Evolutionary conservation across 2,329 filamentous ascomycete genomes (phyloP), one percentile per base, ranked within the genome.

Genomic region (Fusarium zealandicum): DNA sequence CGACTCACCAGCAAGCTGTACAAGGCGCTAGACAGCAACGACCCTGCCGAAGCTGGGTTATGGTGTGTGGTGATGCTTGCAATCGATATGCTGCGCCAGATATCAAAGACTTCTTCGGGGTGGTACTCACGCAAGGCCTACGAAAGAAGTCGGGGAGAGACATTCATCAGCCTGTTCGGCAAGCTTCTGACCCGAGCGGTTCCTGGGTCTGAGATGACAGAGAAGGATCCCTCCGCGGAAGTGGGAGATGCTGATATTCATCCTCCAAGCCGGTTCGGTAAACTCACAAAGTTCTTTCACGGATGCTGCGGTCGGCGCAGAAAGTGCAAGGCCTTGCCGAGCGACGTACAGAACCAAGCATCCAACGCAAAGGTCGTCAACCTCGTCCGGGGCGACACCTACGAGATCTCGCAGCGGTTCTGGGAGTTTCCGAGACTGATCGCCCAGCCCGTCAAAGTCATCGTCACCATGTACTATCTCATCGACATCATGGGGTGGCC

Each of bases 311-410:
- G 66, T 2, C 36, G 57, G 3, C 40, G 53, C 12, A 62, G 59
- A 4, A 68, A 65, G 33, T 43, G 50, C 9, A 66, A 46, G 25
- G 3, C 38, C 4, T 8, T 41, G 1, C 8, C n/a, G 1, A 36
- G 35, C 3, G 20, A 43, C 4, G 12, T 33, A 0, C 48, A 85
- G 4, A 73, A 70, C 33, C 83, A 89, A 2, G 91, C 92, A 0
- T 92, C 90, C 0, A 93, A 93, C 74, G 92, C 92, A 7, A 96
- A 96, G 69, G 95, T 96, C 44, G 82, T 96, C 56, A 96, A 96
- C 65, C 75, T 96, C 2, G 90, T 96, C 79, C 87, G 91, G 41
- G 86, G 83, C 53, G 90, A 95, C 70, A 90, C 89, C 0, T 95
- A 93, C 68, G 89, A 93, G 69, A 85, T 93, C 32, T 84, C 90